A percentile compares a stretch with the other conserved stretches of the same genome.
phyloP scores from a whole-genome alignment of 2,329 filamentous ascomycete genomes.

The Neonectria neomacrospora region DNA sequence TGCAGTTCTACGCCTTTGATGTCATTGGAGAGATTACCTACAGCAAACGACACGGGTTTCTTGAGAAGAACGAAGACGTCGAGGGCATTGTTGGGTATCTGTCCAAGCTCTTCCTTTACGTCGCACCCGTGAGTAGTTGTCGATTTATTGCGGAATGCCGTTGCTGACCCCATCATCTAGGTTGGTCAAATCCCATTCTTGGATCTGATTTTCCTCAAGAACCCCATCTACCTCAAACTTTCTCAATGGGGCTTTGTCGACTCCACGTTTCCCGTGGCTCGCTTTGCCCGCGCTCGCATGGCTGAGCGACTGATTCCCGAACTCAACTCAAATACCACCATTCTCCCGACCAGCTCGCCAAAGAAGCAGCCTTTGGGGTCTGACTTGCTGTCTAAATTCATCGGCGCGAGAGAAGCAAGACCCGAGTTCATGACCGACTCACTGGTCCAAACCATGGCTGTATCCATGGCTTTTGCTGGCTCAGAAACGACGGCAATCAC shows the following conservation, averaged over 20 bases:
- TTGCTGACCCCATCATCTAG: slow-evolving; percentile 46
- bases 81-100: slow-evolving; percentile 78
- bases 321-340: slow-evolving; percentile 44
- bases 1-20: slow-evolving; percentile 86
- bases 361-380: slow-evolving; percentile 55
- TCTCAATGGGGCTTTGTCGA: slow-evolving; percentile 75
- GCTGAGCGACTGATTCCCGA: slow-evolving; percentile 68
- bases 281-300: slow-evolving; percentile 76
- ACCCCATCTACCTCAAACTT: slow-evolving; percentile 75
- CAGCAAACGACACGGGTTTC: slow-evolving; percentile 78
- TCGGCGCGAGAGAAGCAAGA: slow-evolving; percentile 72
- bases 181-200: slow-evolving; percentile 80
- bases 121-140: slow-evolving; percentile 66
- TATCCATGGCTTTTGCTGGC: slow-evolving; percentile 79
- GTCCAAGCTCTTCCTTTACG: slow-evolving; percentile 73
- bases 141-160: fast-evolving
- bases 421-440: slow-evolving; percentile 78
- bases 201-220: slow-evolving; percentile 77
- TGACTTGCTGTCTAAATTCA: slow-evolving; percentile 78
- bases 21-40: slow-evolving; percentile 84
- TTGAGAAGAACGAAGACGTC: slow-evolving; percentile 79
- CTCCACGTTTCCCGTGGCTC: slow-evolving; percentile 76
- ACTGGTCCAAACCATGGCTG: slow-evolving; percentile 75
- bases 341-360: slow-evolving; percentile 48
- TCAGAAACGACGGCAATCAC: slow-evolving; percentile 84